A percentile compares a stretch with the other conserved stretches of the same genome.
Conservation (phyloP, 116 monocot genomes). For the Posidonia oceanica region DNA sequence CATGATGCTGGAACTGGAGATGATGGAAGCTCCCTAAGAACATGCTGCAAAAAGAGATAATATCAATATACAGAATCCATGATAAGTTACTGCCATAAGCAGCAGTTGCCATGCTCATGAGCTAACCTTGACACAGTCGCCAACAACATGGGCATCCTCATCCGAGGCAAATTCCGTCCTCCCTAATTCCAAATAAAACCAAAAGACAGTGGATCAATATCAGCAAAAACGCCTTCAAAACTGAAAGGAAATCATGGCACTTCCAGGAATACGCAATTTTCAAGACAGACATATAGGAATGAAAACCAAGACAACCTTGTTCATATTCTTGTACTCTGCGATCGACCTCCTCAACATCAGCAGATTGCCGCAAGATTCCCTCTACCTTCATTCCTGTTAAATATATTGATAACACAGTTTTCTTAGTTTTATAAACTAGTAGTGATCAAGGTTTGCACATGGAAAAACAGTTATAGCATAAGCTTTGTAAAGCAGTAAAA, state of each 20-base stretch:
- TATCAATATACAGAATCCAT: neutral
- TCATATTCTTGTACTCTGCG: conserved; percentile 92
- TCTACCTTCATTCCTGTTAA: conserved; percentile 73
- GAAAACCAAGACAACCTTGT: conserved; percentile 45
- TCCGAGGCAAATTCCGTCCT: conserved; percentile 73
- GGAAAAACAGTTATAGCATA: too few species aligned
- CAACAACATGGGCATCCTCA: conserved; percentile 97
- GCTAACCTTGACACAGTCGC: conserved; percentile 90
- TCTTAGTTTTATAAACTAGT: too few species aligned
- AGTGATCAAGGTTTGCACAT: too few species aligned
- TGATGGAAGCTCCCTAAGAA: conserved; percentile 93
- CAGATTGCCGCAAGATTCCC: conserved; percentile 88
- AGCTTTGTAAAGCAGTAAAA: too few species aligned
- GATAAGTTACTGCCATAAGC: too few species aligned
- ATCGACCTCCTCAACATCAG: conserved; percentile 98
- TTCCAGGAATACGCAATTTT: neutral
- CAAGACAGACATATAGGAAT: neutral
- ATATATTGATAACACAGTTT: neutral
- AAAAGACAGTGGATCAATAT: neutral
- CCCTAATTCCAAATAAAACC: conserved; percentile 26
- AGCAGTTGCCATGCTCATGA: too few species aligned
- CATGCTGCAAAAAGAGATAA: conserved; percentile 45
- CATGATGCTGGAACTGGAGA: conserved; percentile 98
- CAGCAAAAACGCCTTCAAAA: neutral
- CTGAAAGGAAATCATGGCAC: neutral